phyloP scores from a whole-genome alignment of 2,329 filamentous ascomycete genomes.

The Hypocrella siamensis region DNA sequence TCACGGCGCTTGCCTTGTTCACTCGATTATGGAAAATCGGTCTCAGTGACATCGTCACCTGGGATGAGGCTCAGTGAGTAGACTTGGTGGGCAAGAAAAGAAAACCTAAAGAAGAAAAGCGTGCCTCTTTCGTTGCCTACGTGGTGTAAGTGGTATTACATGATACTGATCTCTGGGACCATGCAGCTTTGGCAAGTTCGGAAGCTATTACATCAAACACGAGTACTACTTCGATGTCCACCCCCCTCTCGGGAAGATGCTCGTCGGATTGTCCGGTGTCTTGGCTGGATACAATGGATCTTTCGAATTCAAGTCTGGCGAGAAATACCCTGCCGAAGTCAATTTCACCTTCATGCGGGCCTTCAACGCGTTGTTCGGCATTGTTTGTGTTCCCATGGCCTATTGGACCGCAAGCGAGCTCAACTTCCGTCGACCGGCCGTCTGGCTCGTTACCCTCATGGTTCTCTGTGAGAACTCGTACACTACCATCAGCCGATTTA shows the following conservation, averaged over 20 bases:
- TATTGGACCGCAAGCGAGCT: slow-evolving; percentile 92
- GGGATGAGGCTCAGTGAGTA: slow-evolving; percentile 51
- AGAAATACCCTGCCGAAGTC: slow-evolving; percentile 82
- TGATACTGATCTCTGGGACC: slow-evolving; percentile 8
- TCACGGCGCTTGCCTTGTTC: slow-evolving; percentile 46
- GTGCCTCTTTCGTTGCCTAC: too few species aligned
- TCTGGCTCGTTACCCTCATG: slow-evolving; percentile 94
- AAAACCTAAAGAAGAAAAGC: too few species aligned
- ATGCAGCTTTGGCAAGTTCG: slow-evolving; percentile 81
- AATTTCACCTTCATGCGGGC: slow-evolving; percentile 98
- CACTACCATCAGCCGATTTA: slow-evolving; percentile 96
- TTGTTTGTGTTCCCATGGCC: slow-evolving; percentile 79
- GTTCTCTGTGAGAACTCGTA: slow-evolving; percentile 99
- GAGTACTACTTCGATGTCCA: slow-evolving; percentile 95
- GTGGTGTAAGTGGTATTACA: too few species aligned
- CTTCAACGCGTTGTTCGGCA: slow-evolving; percentile 93
- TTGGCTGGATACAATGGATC: slow-evolving; percentile 96
- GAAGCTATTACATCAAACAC: slow-evolving; percentile 95
- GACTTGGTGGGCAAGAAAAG: too few species aligned
- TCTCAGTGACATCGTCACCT: slow-evolving; percentile 49
- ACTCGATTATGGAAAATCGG: slow-evolving; percentile 57
- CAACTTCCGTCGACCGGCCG: slow-evolving; percentile 68
- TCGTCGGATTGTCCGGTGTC: slow-evolving; percentile 90
- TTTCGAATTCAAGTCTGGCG: slow-evolving; percentile 98
- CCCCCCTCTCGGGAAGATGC: slow-evolving; percentile 94